These are phyloP conservation scores for Globisporangium perplexum DNA, from an alignment of 352 stramenopile genomes.

Conservation along the genomic window DNA sequence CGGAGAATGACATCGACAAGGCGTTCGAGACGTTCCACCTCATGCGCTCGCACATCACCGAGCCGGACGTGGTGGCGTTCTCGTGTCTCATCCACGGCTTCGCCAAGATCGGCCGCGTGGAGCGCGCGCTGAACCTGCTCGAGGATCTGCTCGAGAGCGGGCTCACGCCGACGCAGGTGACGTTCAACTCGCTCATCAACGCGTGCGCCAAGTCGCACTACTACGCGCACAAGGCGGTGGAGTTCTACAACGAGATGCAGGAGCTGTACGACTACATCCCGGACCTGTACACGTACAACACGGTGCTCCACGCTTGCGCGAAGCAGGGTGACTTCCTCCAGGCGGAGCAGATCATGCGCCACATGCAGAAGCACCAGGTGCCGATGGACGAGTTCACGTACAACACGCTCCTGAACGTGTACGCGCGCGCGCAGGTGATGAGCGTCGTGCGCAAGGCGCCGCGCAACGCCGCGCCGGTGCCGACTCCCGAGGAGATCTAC, in stretches of 20 bases:
- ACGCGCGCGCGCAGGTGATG: conserved; percentile 67
- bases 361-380: conserved; percentile 67
- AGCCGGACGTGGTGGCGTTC: conserved; percentile 70
- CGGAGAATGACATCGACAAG: conserved; percentile 65
- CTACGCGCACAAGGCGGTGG: conserved; percentile 77
- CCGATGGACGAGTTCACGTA: conserved; percentile 62
- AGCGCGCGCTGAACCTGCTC: conserved; percentile 66
- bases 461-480: conserved; percentile 37
- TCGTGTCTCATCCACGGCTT: conserved; percentile 70
- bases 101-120: conserved; percentile 66
- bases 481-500: conserved; percentile 44
- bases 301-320: conserved; percentile 67
- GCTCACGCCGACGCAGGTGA: conserved; percentile 61
- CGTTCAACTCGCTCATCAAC: conserved; percentile 77
- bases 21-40: conserved; percentile 83
- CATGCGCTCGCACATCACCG: conserved; percentile 66
- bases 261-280: conserved; percentile 81
- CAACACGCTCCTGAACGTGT: conserved; percentile 76
- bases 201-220: conserved; percentile 82
- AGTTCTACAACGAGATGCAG: conserved; percentile 87
- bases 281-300: conserved; percentile 74
- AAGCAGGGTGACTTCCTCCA: conserved; percentile 74
- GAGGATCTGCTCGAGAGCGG: conserved; percentile 72
- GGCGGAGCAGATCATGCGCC: conserved; percentile 64
- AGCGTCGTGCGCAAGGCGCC: conserved; percentile 61